Evolutionary conservation across 306 rosid species (phyloP), one percentile per base, ranked within the genome.

Genomic region (Alnus glutinosa): DNA sequence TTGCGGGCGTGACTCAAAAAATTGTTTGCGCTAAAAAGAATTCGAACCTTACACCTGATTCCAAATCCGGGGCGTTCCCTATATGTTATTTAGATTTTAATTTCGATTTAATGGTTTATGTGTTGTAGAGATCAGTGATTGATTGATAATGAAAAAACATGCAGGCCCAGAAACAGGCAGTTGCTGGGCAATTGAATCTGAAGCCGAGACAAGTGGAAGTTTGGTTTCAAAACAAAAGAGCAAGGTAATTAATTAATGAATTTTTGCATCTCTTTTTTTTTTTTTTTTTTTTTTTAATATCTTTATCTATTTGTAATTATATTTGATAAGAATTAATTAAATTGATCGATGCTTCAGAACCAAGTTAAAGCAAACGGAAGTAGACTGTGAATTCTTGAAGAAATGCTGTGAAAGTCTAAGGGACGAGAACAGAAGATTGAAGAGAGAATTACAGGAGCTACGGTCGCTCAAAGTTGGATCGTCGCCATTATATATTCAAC

Each of bases 151-250:
- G 58, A 75, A 46, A 83, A 37, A 64, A 70, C 68, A 59, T 84
- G 89, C 84, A 94, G 98, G 77, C 78, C 11, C 94, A 89, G 86
- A 94, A 94, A 77, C 85, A 86, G 74, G 49, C 89, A 70, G 93
- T 94, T n/a, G 90, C 96, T 63, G 82, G 82, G 54, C 85, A 90
- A 77, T 88, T 90, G 82, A 90, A 92, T 75, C 80, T 94, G 83
- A 91, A 86, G 69, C 82, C 96, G 0, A 87, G 98, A 83, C 98
- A 94, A 75, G 92, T 94, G 18, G 98, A 94, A 87, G 98, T 94
- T 71, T 94, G 98, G 98, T 94, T 94, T 77, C 98, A 94, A 78
- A 94, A 94, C 86, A 77, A 94, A 78, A 89, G 98, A 88, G 98
- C 98, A 79, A 92, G 98, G 98, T 91, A 79, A 74, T 72, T 70